Evolutionary conservation across 1,284 basidiomycete species (phyloP), one percentile per base, ranked within the genome.

Genomic region (Malassezia furfur): DNA sequence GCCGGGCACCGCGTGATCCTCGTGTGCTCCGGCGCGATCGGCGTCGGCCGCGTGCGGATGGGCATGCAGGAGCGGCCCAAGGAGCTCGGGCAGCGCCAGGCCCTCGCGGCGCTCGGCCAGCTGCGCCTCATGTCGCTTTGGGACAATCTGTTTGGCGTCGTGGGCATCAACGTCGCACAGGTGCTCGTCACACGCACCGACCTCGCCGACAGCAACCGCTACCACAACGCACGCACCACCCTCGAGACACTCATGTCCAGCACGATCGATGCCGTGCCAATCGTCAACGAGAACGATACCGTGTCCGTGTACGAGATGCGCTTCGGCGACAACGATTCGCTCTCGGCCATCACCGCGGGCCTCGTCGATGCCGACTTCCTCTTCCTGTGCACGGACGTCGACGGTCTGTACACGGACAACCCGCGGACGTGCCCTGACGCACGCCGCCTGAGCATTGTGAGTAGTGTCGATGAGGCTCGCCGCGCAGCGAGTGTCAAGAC

Each of bases 271-370:
- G 66, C 67, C 9, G 71, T 74, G 32, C 72, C 72, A 14, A 74
- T 74, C 41, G 71, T 74, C 14, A 74, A 74, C 54, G 72, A 74
- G 49, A 74, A 74, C 52, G 72, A 74, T 45, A 74, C 72, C 3
- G 72, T 74, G 14, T 67, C 65, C 2, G 65, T 70, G 17, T 67
- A 65, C 2, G 93, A 99, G 84, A 94, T 98, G 65, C 93, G 93
- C 85, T 99, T 98, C 70, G 93, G 94, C 48, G 94, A 98, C 78
- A 98, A 98, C 73, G 94, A 99, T 74, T 96, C 93, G 0, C 79
- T 99, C 17, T 96, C 91, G 28, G 93, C 93, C 19, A 91, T 98
- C 66, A 91, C 93, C 0, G 87, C 91, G 1, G 88, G 88, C 4
- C 91, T 99, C 84, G 85, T 96, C 22, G 89, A 96, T 65, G 93